These are phyloP conservation scores for Aureobasidium leucospermi DNA, from an alignment of 2,329 filamentous ascomycete species.

Conservation along the genomic window DNA sequence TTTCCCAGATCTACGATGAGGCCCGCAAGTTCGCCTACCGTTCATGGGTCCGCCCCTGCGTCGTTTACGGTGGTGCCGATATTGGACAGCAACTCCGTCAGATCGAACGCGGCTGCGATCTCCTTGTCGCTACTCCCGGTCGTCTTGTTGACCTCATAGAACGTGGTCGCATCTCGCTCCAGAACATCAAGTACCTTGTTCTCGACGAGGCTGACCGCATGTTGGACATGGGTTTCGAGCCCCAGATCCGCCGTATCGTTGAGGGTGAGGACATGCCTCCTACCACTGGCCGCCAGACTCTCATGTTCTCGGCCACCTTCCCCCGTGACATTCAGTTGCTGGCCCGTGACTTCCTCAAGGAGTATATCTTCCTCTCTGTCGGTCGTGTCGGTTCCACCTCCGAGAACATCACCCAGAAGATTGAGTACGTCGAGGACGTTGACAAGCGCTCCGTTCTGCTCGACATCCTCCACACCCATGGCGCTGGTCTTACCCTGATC, in stretches of 20 bases:
- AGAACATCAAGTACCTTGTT: slow-evolving; percentile 98
- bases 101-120: slow-evolving; percentile 95
- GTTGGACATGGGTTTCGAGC: slow-evolving; percentile 99
- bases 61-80: slow-evolving; percentile 98
- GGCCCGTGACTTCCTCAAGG: slow-evolving; percentile 95
- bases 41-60: slow-evolving; percentile 96
- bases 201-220: slow-evolving; percentile 99
- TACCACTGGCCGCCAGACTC: slow-evolving; percentile 79
- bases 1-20: slow-evolving; percentile 98
- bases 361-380: slow-evolving; percentile 98
- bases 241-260: slow-evolving; percentile 96
- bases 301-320: slow-evolving; percentile 99
- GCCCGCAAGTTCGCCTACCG: slow-evolving; percentile 97
- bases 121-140: slow-evolving; percentile 93
- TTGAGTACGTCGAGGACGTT: slow-evolving; percentile 92
- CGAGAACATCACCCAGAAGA: slow-evolving; percentile 99
- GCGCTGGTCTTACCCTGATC: slow-evolving; percentile 82
- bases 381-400: slow-evolving; percentile 97
- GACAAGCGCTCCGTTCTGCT: slow-evolving; percentile 98
- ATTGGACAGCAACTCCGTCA: slow-evolving; percentile 97
- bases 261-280: slow-evolving; percentile 96
- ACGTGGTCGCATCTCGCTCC: slow-evolving; percentile 92
- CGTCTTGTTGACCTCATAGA: slow-evolving; percentile 97
- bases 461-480: slow-evolving; percentile 94
- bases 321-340: slow-evolving; percentile 99